These are phyloP conservation scores for Aspergillus saccharolyticus DNA, from an alignment of 495 filamentous ascomycete species.

Conservation along the genomic window DNA sequence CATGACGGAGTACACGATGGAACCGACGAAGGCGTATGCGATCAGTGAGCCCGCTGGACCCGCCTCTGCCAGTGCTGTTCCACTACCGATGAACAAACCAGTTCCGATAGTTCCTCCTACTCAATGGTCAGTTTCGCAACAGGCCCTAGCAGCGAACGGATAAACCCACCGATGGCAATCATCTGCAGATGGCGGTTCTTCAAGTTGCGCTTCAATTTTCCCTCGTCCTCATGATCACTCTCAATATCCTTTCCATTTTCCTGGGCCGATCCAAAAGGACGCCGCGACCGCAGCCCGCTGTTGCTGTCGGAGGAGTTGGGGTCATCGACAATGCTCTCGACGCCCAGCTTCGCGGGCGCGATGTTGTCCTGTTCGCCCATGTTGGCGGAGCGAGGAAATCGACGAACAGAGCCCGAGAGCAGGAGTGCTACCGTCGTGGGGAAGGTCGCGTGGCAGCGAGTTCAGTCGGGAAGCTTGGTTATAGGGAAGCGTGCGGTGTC, in stretches of 20 bases:
- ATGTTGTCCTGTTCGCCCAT: neutral
- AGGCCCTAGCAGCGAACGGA: slow-evolving; percentile 25
- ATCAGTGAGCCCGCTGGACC: slow-evolving; percentile 61
- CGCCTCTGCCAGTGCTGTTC: slow-evolving; percentile 54
- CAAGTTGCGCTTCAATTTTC: slow-evolving; percentile 45
- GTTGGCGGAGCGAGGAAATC: neutral
- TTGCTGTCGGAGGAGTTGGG: neutral
- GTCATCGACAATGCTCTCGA: neutral
- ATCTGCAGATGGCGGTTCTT: slow-evolving; percentile 64
- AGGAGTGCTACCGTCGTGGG: neutral
- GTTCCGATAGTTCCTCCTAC: slow-evolving; percentile 43
- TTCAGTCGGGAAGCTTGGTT: neutral
- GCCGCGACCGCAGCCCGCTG: slow-evolving; percentile 1
- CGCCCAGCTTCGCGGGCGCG: neutral
- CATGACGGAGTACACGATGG: slow-evolving; percentile 63
- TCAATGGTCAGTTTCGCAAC: neutral
- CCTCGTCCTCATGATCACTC: slow-evolving; percentile 1
- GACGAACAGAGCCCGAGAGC: neutral
- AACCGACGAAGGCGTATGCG: slow-evolving; percentile 55
- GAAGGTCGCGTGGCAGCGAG: neutral
- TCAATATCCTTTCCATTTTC: neutral
- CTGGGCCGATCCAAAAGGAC: neutral
- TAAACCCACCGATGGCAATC: slow-evolving; percentile 57
- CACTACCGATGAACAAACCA: slow-evolving; percentile 49
- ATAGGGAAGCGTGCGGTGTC: neutral